Evolutionary conservation across 257 asterid genomes (phyloP).

Genomic region (Anisodus acutangulus): DNA sequence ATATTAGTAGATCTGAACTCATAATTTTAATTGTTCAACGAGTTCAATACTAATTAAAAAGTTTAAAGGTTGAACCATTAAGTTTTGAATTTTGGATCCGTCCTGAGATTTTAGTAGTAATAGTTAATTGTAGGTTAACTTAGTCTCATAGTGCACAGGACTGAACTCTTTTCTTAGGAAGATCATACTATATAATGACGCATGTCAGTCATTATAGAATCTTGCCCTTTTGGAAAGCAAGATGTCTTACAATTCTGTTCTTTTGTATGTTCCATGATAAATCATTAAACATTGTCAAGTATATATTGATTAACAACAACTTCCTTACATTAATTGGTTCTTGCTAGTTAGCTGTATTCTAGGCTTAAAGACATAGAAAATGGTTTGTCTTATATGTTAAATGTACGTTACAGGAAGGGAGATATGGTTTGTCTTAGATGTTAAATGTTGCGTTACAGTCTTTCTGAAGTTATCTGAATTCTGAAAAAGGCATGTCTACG

Average conservation of each 20-base stretch:
- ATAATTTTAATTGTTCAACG: too few species aligned
- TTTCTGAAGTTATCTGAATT: background rate
- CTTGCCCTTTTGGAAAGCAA: background rate
- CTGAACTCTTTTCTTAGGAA: too few species aligned
- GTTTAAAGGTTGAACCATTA: too few species aligned
- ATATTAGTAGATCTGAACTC: too few species aligned
- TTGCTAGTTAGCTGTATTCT: background rate
- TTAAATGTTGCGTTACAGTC: background rate
- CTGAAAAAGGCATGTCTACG: background rate
- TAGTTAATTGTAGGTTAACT: background rate
- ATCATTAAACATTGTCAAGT: background rate
- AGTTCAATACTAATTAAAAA: too few species aligned
- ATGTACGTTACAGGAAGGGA: too few species aligned
- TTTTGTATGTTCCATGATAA: background rate
- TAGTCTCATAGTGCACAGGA: background rate
- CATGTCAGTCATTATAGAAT: background rate
- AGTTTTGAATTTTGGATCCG: too few species aligned
- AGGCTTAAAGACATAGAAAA: background rate
- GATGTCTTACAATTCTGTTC: background rate
- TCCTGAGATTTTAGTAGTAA: background rate
- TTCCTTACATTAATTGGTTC: background rate
- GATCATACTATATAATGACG: background rate
- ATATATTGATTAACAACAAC: background rate
- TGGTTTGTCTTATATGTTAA: constrained; percentile 1
- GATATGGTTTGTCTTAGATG: too few species aligned